These are phyloP conservation scores for Sporothrix pallida DNA, from an alignment of 2,329 filamentous ascomycete genomes.

Conservation along the genomic window DNA sequence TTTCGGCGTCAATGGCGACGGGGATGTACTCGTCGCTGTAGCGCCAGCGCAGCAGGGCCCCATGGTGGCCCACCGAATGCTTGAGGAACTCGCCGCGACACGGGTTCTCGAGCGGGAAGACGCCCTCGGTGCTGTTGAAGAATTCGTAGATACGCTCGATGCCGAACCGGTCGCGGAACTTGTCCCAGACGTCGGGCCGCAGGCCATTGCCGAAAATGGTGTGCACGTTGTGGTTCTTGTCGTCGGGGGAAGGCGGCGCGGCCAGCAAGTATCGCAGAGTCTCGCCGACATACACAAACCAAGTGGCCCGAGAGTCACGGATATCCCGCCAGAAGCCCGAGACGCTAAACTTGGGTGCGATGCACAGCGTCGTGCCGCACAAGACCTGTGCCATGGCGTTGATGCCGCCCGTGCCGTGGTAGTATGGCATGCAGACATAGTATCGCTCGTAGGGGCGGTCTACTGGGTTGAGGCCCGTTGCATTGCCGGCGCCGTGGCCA, in stretches of 20 bases:
- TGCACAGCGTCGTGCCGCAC: slow-evolving; percentile 60
- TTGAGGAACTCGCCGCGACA: slow-evolving; percentile 66
- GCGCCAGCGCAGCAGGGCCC: slow-evolving; percentile 61
- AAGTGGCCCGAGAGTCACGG: slow-evolving; percentile 68
- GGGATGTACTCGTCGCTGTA: slow-evolving; percentile 65
- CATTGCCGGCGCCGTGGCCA: slow-evolving; percentile 39
- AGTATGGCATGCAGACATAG: slow-evolving; percentile 79
- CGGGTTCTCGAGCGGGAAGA: slow-evolving; percentile 66
- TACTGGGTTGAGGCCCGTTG: slow-evolving; percentile 42
- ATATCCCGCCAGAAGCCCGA: slow-evolving; percentile 75
- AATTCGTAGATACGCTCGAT: slow-evolving; percentile 71
- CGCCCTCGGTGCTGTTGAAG: slow-evolving; percentile 78
- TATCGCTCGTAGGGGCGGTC: slow-evolving; percentile 60
- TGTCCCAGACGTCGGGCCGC: slow-evolving; percentile 70
- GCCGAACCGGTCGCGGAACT: slow-evolving; percentile 68
- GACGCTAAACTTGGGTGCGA: slow-evolving; percentile 71
- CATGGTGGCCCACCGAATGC: slow-evolving; percentile 73
- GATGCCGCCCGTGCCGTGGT: slow-evolving; percentile 75
- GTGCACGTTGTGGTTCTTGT: slow-evolving; percentile 63
- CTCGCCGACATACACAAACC: slow-evolving; percentile 80
- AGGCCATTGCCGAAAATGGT: slow-evolving; percentile 71
- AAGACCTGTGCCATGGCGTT: slow-evolving; percentile 61
- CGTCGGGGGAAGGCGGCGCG: slow-evolving; percentile 66
- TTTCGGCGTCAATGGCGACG: slow-evolving; percentile 70
- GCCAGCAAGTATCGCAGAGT: slow-evolving; percentile 76